Percentiles rank a stretch among this genome's conserved stretches.
Evolutionary conservation across 2,329 filamentous ascomycete species (phyloP).

Genomic region (Hypoxylon sp.): DNA sequence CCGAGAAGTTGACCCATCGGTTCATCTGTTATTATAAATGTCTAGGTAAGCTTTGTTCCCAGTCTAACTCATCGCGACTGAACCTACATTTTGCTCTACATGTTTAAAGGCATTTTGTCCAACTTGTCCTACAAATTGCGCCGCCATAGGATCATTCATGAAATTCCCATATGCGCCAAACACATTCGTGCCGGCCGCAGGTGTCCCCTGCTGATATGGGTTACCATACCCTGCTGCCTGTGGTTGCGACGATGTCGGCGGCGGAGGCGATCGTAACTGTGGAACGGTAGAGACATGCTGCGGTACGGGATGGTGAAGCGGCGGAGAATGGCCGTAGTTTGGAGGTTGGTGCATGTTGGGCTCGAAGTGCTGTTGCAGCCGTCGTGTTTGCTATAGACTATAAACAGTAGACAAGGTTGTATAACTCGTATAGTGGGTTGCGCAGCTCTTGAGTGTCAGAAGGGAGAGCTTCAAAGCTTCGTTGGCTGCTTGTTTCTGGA

Average conservation of each 20-base stretch:
- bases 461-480: constrained; percentile 8
- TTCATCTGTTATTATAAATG: constrained; percentile 62
- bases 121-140: constrained; percentile 94
- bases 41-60: constrained; percentile 22
- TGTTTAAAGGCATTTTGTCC: constrained; percentile 92
- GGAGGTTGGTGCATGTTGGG: constrained; percentile 82
- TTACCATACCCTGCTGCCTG: constrained; percentile 78
- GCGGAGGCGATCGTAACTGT: constrained; percentile 93
- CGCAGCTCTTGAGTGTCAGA: not conserved
- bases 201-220: constrained; percentile 76
- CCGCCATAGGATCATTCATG: constrained; percentile 89
- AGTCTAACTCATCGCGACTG: not conserved
- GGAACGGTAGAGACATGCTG: constrained; percentile 99
- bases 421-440: constrained; percentile 5
- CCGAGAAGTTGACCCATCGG: constrained; percentile 89
- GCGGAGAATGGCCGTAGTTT: constrained; percentile 88
- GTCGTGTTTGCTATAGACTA: not conserved
- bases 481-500: constrained; percentile 25
- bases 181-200: constrained; percentile 64
- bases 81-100: constrained; percentile 91
- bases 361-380: not conserved
- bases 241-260: constrained; percentile 77
- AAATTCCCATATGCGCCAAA: constrained; percentile 88
- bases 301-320: constrained; percentile 95
- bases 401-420: not conserved